phyloP scores from a whole-genome alignment of 352 stramenopile species.

The Phytophthora pluvialis region DNA sequence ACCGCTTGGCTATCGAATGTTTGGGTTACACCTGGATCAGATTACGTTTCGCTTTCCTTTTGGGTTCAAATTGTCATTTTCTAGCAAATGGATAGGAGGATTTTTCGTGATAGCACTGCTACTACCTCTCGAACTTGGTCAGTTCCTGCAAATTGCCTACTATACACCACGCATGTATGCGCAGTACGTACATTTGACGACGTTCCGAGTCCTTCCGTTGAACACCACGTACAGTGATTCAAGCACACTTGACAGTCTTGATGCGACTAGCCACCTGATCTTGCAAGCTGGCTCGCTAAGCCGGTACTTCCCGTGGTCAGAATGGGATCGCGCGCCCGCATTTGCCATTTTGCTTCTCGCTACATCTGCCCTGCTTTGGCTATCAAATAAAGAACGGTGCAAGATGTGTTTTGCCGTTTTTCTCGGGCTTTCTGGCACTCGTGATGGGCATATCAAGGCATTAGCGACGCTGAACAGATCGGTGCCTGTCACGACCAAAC shows the following conservation, averaged over 20 bases:
- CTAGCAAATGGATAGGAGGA: slow-evolving; percentile 51
- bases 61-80: slow-evolving; percentile 34
- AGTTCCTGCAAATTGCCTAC: slow-evolving; percentile 50
- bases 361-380: slow-evolving; percentile 31
- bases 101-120: slow-evolving; percentile 62
- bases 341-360: slow-evolving; percentile 37
- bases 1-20: slow-evolving; percentile 39
- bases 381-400: slow-evolving; percentile 45
- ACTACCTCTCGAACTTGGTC: slow-evolving; percentile 55
- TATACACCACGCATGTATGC: slow-evolving; percentile 47
- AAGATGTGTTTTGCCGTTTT: slow-evolving; percentile 44
- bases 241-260: slow-evolving; percentile 6
- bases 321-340: slow-evolving; percentile 52
- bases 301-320: slow-evolving; percentile 55
- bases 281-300: slow-evolving; percentile 52
- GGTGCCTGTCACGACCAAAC: slow-evolving; percentile 28
- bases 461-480: slow-evolving; percentile 29
- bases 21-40: slow-evolving; percentile 47
- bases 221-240: slow-evolving; percentile 11
- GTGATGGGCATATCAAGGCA: neutral
- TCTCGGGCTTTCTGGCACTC: slow-evolving; percentile 29
- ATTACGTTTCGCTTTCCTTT: slow-evolving; percentile 26
- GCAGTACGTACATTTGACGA: slow-evolving; percentile 36
- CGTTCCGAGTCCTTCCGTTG: slow-evolving; percentile 34
- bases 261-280: slow-evolving; percentile 24